Conservation (phyloP, 1,284 basidiomycete genomes). For the Tetrapyrgos nigripes region DNA sequence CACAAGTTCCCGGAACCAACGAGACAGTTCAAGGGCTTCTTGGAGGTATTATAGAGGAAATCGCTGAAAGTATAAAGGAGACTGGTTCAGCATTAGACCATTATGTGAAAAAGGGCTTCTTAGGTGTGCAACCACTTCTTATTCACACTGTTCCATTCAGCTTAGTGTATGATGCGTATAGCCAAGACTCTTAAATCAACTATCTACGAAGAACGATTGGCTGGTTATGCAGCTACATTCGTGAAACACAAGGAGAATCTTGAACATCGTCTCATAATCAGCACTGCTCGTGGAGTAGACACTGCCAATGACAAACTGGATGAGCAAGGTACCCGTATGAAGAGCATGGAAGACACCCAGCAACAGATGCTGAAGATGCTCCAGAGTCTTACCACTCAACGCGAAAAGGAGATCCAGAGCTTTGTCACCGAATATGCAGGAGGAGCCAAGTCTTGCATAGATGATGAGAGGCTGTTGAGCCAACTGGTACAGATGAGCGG, state of each 20-base stretch:
- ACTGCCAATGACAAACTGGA: slow-evolving; percentile 37
- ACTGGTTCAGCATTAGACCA: slow-evolving; percentile 44
- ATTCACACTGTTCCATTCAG: background rate
- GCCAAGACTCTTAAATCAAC: slow-evolving; percentile 41
- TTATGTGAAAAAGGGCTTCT: slow-evolving; percentile 43
- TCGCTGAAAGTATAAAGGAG: slow-evolving; percentile 40
- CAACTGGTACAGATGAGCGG: slow-evolving; percentile 37
- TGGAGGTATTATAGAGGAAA: slow-evolving; percentile 30
- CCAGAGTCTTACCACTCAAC: slow-evolving; percentile 34
- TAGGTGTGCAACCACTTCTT: slow-evolving; percentile 27
- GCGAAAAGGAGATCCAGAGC: slow-evolving; percentile 33
- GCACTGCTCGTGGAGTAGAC: slow-evolving; percentile 39
- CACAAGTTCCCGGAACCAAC: slow-evolving; percentile 26
- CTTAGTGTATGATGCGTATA: slow-evolving; percentile 20
- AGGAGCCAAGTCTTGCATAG: slow-evolving; percentile 33
- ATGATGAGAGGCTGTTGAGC: slow-evolving; percentile 34
- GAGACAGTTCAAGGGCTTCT: slow-evolving; percentile 25
- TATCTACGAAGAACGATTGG: slow-evolving; percentile 37
- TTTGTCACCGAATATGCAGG: slow-evolving; percentile 29
- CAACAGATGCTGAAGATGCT: slow-evolving; percentile 34
- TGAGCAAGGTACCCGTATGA: slow-evolving; percentile 24
- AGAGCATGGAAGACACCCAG: slow-evolving; percentile 32
- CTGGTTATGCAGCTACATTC: slow-evolving; percentile 34
- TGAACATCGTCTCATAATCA: slow-evolving; percentile 31
- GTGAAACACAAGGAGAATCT: slow-evolving; percentile 33